Base-by-base conservation (phyloP, 164 flowering plant species). In the Umbilicus rupestris region DNA sequence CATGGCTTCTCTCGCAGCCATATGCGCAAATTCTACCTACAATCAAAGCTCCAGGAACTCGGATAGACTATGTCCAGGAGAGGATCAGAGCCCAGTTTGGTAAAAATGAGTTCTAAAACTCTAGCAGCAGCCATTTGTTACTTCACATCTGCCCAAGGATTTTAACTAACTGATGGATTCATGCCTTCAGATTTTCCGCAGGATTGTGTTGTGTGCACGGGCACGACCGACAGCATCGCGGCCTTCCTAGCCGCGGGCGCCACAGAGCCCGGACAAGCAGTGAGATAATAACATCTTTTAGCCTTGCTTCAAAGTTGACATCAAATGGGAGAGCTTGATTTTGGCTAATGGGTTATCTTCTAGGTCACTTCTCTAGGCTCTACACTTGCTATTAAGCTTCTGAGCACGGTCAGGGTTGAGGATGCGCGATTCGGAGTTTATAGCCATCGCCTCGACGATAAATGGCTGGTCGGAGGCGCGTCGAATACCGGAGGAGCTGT, bases 401-500 rank as follows among this genome's bases (percentile, higher is more conserved):
- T 94, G 39, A 94, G 98, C 78, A 89, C 87, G 47, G 75, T 11
- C 31, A 81, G 97, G 73, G 75, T 94, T 3, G 98, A 94, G 29
- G 98, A 94, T 80, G 89, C 97, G 14, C 82, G 98, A 52, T 94
- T 74, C 77, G 97, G 98, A 20, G 95, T 90, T 31, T 93, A 93
- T 68, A 90, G 98, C 71, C 98, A 94, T 70, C 94, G 97, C 20
- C 93, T 94, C 28, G 98, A 89, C 64, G 90, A 94, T 76, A 84
- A 83, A 66, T 94, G 98, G 98, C 92, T 94, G 44, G 98, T 94
- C 66, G 98, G 98, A 67, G 98, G 98, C 72, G 98, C 98, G 69
- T 94, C 98, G 71, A 94, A 94, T 71, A 90, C 89, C 12, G 89
- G 89, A 26, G 70, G 70, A 74, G 91, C 91, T 66, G 91, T 85